These are phyloP conservation scores for Aspergillus sp. DNA, from an alignment of 2,329 filamentous ascomycete species.

Conservation along the genomic window DNA sequence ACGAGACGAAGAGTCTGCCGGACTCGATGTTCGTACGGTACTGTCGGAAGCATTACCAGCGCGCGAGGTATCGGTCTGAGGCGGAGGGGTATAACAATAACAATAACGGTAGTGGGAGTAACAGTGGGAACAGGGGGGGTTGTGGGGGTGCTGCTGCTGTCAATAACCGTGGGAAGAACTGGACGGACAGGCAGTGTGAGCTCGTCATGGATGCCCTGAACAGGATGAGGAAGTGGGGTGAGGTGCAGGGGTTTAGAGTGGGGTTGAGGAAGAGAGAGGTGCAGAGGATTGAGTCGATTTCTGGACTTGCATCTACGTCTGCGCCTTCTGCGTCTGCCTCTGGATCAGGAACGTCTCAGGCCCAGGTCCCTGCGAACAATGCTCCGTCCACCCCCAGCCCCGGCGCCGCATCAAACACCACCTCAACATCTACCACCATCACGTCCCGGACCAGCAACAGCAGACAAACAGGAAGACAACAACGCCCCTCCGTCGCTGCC, in stretches of 20 bases:
- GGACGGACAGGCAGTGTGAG: conserved; percentile 64
- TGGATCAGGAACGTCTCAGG: neutral
- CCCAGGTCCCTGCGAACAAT: neutral
- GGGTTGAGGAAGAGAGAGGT: conserved; percentile 66
- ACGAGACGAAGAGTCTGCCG: conserved; percentile 72
- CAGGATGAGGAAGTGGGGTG: conserved; percentile 66
- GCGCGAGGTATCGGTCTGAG: conserved; percentile 68
- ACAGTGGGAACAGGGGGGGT: neutral
- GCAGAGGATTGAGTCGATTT: neutral
- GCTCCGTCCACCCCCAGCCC: neutral
- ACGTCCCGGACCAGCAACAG: neutral
- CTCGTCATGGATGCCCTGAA: conserved; percentile 67
- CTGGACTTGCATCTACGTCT: neutral
- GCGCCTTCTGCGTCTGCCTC: neutral
- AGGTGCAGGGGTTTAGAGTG: conserved; percentile 65
- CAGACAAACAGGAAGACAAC: conserved; percentile 15
- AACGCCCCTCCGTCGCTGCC: conserved; percentile 32
- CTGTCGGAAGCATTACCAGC: conserved; percentile 84
- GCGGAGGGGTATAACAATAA: neutral
- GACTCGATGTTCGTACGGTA: conserved; percentile 73
- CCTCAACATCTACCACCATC: neutral
- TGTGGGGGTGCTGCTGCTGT: too few relatives aligned
- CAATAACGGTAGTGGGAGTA: neutral
- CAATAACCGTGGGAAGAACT: conserved; percentile 40
- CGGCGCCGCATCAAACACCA: too few relatives aligned